Evolutionary conservation across 768 basidiomycete species (phyloP), one percentile per base, ranked within the genome.

Genomic region (Lactarius trivialis): DNA sequence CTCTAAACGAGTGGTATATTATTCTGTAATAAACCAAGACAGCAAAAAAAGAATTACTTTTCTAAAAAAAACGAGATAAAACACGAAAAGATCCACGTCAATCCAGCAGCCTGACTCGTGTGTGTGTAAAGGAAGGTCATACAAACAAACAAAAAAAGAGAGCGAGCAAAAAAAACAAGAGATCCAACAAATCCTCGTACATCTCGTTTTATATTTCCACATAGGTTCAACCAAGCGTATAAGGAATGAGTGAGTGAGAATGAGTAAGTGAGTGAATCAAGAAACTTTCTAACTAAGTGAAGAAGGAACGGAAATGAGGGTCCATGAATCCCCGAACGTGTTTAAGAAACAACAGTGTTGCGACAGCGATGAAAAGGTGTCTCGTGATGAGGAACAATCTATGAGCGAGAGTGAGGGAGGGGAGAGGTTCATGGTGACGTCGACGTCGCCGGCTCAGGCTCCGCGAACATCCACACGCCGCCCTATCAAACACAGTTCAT

Each of bases 381-480:
- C 26, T 52, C 51, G 6, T 24, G 21, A 26, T 50, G 48, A 8
- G 48, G 48, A 6, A 26, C 26, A 45, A 3, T 36, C 11, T 2
- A 30, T 5, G 49, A 1, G 14, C 2, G 49, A 4, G 11, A 50
- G 26, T 28, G 7, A 8, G 28, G 5, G 28, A 26, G 17, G 28
- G 28, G 24, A 11, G 14, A 11, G 14, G 7, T 32, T 53, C 52
- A 28, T 0, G 57, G 17, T 7, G 52, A 26, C n/a, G 52, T 48
- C 24, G 45, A 14, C 12, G 45, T 24, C 12, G 11, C 45, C 14
- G 21, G 21, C 11, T 4, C 64, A 9, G 48, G 64, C 17, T 65
- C 56, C 9, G 56, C 56, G 53, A 65, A 65, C 53, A 64, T 55
- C 64, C 64, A 65, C 19, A 65, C 7, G 30, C 64, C 64, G 56